Evolutionary conservation across 1,139 yeast species (phyloP), one percentile per base, ranked within the genome.

Genomic region (Geotrichum phurueaensis): DNA sequence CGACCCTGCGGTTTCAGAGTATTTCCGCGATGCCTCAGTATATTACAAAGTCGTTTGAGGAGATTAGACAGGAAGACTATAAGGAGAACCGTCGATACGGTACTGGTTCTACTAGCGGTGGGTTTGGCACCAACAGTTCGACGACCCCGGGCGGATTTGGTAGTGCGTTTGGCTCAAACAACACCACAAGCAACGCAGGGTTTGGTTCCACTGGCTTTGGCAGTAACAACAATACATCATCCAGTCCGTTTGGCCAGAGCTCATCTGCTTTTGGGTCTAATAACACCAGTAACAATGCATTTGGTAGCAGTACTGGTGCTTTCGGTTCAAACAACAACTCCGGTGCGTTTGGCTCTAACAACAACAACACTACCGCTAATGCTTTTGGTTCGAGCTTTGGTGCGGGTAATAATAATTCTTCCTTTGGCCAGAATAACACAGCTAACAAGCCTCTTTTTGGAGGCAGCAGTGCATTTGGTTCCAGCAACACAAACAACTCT

Each of bases 1-100:
- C 6, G 3, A 82, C 83, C 43, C 84, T 82, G 67, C 75, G 81
- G 56, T 94, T 81, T 73, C 91, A 92, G 71, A 85, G 85, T 68
- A 85, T 95, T 64, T 78, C 88, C 22, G 82, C 89, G 51, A 92
- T 94, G 98, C 96, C 96, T 15, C 96, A 90, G 70, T 94, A 94
- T 72, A 80, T 81, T 66, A 85, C 85, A 69, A 88, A 76, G 69
- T 88, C 96, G 0, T 83, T 86, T 69, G 97, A 92, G 73, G 99
- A 94, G 73, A 81, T 94, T 73, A 82, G 99, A 72, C 77, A 83
- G 67, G 94, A 88, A 73, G 99, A 94, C 75, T 94, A 94, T 71
- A 84, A 85, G 69, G 89, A 85, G 65, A 84, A 84, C 64, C 80
- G 96, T 66, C 82, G 85, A 61, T 84, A 69, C 65, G 88, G 87